Evolutionary conservation across 73 alveolate species (phyloP), one percentile per base, ranked within the genome.

Genomic region (Paramecium biaurelia): DNA sequence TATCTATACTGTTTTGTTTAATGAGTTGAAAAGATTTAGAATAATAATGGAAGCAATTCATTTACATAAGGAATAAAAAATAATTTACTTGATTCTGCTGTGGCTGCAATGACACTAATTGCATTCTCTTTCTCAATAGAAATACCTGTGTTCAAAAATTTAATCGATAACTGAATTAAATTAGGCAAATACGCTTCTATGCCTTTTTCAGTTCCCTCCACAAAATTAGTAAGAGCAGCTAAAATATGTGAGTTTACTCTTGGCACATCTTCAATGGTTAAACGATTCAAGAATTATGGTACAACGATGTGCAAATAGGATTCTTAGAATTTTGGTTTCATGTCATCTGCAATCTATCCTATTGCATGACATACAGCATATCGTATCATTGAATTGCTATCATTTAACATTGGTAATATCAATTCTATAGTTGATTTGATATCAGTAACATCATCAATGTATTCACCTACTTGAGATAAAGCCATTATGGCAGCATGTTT

Each of bases 301-400:
- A 95, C 93, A 21, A 97, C 88, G 24, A 93, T 93, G 68, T 98
- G 97, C 76, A 95, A 97, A 93, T 94, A 97, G 28, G 92, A 87
- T 53, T 85, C 96, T 84, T 97, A 96, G 93, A 98, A 97, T n/a
- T 96, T 95, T 23, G 98, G 99, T 87, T 95, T 95, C 96, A 96
- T 93, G 84, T 98, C 99, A 42, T 96, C 99, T 63, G 98, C 94
- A 38, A 98, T 93, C 82, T 95, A 95, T 47, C 99, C 99, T 12
- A 98, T 87, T 42, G 98, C 95, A 92, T 98, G 99, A 85, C 98
- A 93, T 38, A 99, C 99, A 45, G 99, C 98, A 86, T 96, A 97
- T 72, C 99, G 93, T 72, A 98, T 93, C 96, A 97, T 97, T 38
- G 99, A 96, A 70, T 97, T 94, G 7, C 85, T 89, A 93, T 97